Evolutionary conservation across 768 basidiomycete genomes (phyloP).

Genomic region (Leccinum broughii): DNA sequence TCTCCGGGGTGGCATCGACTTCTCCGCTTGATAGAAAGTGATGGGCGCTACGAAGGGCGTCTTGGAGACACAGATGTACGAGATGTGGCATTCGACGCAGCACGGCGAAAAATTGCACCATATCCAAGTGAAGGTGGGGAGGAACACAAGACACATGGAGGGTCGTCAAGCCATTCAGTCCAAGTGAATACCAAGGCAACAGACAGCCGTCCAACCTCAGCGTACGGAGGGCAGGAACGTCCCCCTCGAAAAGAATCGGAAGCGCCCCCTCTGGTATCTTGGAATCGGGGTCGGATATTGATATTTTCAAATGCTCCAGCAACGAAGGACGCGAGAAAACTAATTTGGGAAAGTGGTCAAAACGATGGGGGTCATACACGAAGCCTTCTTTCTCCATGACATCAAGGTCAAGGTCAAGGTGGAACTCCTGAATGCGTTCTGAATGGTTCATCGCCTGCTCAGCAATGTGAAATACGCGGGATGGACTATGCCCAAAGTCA

Average conservation of each 20-base stretch:
- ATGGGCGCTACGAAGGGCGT: constrained; percentile 24
- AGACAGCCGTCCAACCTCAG: not conserved
- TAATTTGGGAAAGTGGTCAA: not conserved
- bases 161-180: constrained; percentile 29
- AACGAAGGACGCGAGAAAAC: not conserved
- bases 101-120: constrained; percentile 31
- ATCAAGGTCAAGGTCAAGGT: not conserved
- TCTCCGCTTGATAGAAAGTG: not conserved
- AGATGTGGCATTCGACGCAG: constrained; percentile 37
- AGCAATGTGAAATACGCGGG: not conserved
- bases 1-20: not conserved
- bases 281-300: not conserved
- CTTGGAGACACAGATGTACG: constrained; percentile 33
- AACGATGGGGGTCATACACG: not conserved
- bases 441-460: not conserved
- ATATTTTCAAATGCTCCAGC: not conserved
- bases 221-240: constrained; percentile 1
- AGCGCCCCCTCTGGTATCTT: not conserved
- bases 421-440: constrained; percentile 2
- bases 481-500: not conserved
- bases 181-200: not conserved
- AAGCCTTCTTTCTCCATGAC: not conserved
- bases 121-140: constrained; percentile 22
- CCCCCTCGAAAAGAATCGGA: not conserved
- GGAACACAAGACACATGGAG: constrained; percentile 34